These are phyloP conservation scores for Uronychia binucleata DNA, from an alignment of 73 alveolate genomes.

Conservation along the genomic window DNA sequence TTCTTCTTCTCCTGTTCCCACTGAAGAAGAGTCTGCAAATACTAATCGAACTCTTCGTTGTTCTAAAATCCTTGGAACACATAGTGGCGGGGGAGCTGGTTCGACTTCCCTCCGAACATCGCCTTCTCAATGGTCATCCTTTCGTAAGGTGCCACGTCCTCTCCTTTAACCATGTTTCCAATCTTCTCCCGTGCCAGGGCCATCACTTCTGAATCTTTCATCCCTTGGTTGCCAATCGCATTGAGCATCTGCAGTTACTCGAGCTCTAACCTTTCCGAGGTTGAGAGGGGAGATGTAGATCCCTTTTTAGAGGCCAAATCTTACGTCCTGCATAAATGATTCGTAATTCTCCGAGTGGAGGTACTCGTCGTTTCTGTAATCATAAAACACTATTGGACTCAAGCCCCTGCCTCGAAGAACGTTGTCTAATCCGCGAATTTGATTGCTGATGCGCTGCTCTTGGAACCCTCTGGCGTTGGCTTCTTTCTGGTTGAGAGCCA, in stretches of 20 bases:
- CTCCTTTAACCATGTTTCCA: slow-evolving; percentile 10
- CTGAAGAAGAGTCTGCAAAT: slow-evolving; percentile 31
- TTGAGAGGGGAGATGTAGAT: background rate
- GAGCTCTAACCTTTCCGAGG: background rate
- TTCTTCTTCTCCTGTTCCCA: slow-evolving; percentile 13
- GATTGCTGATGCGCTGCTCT: background rate
- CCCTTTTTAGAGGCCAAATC: background rate
- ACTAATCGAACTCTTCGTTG: slow-evolving; percentile 26
- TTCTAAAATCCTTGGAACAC: slow-evolving; percentile 49
- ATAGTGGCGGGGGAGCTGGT: slow-evolving; percentile 21
- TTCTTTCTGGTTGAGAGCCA: background rate
- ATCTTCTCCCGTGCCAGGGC: slow-evolving; percentile 4
- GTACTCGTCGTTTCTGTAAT: background rate
- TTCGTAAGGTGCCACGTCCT: slow-evolving; percentile 1
- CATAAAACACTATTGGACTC: background rate
- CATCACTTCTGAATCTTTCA: background rate
- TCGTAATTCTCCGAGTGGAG: background rate
- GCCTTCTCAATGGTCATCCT: slow-evolving; percentile 1
- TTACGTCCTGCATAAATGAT: background rate
- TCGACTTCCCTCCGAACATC: slow-evolving; percentile 49
- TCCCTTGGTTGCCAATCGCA: background rate
- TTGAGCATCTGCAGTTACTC: background rate
- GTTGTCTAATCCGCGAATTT: background rate
- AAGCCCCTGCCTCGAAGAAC: background rate
- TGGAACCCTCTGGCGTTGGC: background rate